Percentiles rank a stretch among this genome's conserved stretches.
Conservation (phyloP, 441 rosid species). For the Syzygium malaccense region DNA sequence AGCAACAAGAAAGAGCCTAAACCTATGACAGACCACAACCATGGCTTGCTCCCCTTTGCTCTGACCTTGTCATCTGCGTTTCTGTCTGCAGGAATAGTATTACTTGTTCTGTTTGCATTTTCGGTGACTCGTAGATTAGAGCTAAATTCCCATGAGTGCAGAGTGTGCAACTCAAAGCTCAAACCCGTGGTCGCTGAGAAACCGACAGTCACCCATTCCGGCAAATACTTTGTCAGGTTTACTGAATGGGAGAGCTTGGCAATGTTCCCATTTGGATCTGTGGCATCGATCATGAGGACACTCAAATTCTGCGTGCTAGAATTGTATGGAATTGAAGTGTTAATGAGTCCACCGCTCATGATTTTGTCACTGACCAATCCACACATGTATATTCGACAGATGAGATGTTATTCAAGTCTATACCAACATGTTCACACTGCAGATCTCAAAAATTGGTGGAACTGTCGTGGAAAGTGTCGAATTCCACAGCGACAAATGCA, state of each 20-base stretch:
- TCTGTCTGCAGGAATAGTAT: not conserved
- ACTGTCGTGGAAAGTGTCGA: not conserved
- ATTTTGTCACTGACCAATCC: not conserved
- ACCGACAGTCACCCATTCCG: not conserved
- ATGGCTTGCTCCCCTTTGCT: not conserved
- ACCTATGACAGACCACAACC: not conserved
- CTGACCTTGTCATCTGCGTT: not conserved
- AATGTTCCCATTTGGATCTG: not conserved
- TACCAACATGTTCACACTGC: not conserved
- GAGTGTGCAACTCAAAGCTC: not conserved
- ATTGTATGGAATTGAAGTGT: not conserved
- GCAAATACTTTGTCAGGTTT: not conserved
- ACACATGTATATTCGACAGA: not conserved
- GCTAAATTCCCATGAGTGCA: not conserved
- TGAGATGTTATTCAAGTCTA: not conserved
- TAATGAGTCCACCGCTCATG: not conserved
- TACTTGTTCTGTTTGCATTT: not conserved
- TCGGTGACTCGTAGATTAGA: not conserved
- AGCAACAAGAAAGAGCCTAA: not conserved
- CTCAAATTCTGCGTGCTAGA: not conserved
- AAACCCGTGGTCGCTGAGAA: not conserved
- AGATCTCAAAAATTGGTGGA: not conserved
- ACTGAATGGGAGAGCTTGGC: not conserved
- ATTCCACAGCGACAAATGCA: not conserved
- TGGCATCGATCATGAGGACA: not conserved